phyloP scores from a whole-genome alignment of 2,329 filamentous ascomycete species.

The Macroventuria anomochaeta region DNA sequence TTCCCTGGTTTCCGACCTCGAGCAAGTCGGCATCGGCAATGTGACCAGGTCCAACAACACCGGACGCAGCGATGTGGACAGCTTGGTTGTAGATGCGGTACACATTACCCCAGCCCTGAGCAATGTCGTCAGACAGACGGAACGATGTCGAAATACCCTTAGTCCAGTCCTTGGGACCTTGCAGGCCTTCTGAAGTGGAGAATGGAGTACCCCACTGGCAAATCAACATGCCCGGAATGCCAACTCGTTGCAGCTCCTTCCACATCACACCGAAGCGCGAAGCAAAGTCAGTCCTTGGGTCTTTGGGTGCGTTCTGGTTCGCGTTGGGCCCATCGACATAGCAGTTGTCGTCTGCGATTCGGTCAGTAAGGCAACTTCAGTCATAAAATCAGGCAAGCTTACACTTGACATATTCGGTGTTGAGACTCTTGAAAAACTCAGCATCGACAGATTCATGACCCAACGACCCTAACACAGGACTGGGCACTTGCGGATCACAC shows the following conservation, averaged over 20 bases:
- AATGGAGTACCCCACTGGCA: constrained; percentile 29
- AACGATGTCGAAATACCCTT: constrained; percentile 29
- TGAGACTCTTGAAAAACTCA: constrained; percentile 28
- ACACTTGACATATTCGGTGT: constrained; percentile 31
- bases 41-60: constrained; percentile 22
- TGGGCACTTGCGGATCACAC: constrained; percentile 26
- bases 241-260: constrained; percentile 28
- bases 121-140: constrained; percentile 27
- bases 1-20: constrained; percentile 25
- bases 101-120: constrained; percentile 22
- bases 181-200: constrained; percentile 18
- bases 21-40: constrained; percentile 31
- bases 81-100: constrained; percentile 32
- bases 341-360: constrained; percentile 26
- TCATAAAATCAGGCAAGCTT: neutral
- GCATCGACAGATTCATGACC: constrained; percentile 28
- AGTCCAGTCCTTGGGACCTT: constrained; percentile 27
- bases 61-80: constrained; percentile 26
- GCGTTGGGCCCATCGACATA: constrained; percentile 24
- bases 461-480: constrained; percentile 23
- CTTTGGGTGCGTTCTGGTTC: constrained; percentile 26
- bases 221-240: constrained; percentile 25
- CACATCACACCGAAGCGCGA: constrained; percentile 26
- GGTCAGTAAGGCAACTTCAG: neutral
- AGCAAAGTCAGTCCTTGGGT: constrained; percentile 24